Evolutionary conservation across 1,284 basidiomycete species (phyloP).

Genomic region (Trichosporon sp.): DNA sequence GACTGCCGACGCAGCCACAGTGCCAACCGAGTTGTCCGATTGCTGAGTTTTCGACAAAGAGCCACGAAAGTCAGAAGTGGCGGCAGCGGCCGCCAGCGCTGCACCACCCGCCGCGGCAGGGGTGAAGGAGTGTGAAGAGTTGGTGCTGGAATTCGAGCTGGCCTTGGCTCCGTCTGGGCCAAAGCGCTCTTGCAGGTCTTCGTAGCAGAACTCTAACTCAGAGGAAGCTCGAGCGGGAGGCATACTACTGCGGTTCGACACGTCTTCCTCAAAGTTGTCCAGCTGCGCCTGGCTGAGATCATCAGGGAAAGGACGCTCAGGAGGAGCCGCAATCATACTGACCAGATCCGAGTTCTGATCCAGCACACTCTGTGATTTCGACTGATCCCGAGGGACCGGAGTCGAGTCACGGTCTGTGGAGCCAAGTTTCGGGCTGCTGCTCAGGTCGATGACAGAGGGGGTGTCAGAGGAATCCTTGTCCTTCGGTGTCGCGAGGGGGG

Average conservation of each 20-base stretch:
- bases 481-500: neutral
- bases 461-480: neutral
- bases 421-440: neutral
- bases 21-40: neutral
- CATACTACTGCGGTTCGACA: constrained; percentile 12
- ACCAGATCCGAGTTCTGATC: constrained; percentile 19
- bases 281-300: neutral
- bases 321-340: constrained; percentile 4
- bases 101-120: neutral
- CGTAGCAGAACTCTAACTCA: constrained; percentile 20
- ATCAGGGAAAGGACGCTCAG: neutral
- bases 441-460: neutral
- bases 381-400: neutral
- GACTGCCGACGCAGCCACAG: neutral
- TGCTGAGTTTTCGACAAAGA: neutral
- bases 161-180: constrained; percentile 6
- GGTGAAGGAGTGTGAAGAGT: neutral
- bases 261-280: constrained; percentile 5
- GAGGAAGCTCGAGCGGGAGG: constrained; percentile 18
- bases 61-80: constrained; percentile 8
- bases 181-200: constrained; percentile 18
- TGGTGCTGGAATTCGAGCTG: neutral
- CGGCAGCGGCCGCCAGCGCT: neutral
- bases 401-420: neutral
- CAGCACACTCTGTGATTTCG: neutral